These are phyloP conservation scores for Somion occarium DNA, from an alignment of 1,284 basidiomycete genomes.

Conservation along the genomic window DNA sequence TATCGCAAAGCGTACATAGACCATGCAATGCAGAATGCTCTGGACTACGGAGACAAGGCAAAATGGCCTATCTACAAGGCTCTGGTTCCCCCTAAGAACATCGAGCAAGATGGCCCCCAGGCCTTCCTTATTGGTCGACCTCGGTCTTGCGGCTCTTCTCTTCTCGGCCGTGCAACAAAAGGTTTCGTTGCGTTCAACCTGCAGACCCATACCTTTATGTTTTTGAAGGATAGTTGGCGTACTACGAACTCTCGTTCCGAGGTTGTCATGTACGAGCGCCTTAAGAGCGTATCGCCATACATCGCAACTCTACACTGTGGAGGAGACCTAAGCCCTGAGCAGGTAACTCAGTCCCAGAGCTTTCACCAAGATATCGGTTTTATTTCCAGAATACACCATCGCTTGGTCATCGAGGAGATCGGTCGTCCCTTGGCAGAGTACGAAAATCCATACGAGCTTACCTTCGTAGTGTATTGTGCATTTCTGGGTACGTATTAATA, in stretches of 20 bases:
- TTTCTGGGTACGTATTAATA: too few relatives aligned
- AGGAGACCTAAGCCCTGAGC: background rate
- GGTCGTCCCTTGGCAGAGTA: conserved; percentile 2
- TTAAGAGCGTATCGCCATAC: background rate
- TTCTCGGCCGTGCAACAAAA: conserved; percentile 7
- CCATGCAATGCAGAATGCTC: background rate
- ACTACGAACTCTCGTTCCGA: background rate
- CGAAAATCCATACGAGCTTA: too few relatives aligned
- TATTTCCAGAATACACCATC: background rate
- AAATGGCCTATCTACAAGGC: conserved; percentile 2
- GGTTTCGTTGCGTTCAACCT: conserved; percentile 11
- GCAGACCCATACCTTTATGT: background rate
- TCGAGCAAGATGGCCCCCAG: too few relatives aligned
- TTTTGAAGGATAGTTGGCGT: conserved; percentile 13
- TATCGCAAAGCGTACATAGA: background rate
- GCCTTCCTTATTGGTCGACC: conserved; percentile 6
- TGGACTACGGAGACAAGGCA: background rate
- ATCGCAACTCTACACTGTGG: background rate
- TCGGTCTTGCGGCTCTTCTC: background rate
- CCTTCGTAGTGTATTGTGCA: too few relatives aligned
- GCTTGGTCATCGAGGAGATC: conserved; percentile 3
- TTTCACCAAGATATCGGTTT: background rate
- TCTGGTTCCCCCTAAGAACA: background rate
- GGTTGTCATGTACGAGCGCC: background rate
- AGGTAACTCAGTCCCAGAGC: background rate